Evolutionary conservation across 352 stramenopile genomes (phyloP).

Genomic region (Globisporangium nodosum): DNA sequence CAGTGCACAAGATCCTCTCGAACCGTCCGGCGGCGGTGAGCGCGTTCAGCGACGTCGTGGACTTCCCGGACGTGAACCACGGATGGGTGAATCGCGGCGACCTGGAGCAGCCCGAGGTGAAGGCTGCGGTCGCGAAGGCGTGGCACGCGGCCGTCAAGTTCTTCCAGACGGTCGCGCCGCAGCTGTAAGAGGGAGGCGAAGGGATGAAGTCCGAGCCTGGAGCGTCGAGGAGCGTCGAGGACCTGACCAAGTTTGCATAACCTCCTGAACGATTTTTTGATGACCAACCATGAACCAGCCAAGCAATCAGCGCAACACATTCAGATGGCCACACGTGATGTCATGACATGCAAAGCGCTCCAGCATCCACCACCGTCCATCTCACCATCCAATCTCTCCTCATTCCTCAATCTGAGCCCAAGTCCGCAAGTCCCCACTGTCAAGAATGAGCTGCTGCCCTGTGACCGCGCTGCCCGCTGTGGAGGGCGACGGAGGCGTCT

Average conservation of each 20-base stretch:
- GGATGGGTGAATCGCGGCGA: constrained; percentile 59
- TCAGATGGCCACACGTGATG: no score
- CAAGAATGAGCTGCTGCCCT: constrained; percentile 40
- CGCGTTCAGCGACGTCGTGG: constrained; percentile 20
- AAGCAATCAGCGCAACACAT: no score
- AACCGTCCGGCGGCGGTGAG: background rate
- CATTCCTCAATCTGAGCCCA: constrained; percentile 1
- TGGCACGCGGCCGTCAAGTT: constrained; percentile 32
- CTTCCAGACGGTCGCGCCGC: constrained; percentile 24
- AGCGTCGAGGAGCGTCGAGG: no score
- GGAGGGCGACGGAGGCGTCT: constrained; percentile 7
- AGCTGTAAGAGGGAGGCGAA: constrained; percentile 4
- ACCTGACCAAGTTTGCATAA: no score
- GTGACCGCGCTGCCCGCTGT: constrained; percentile 18
- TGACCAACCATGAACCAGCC: no score
- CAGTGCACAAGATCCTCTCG: constrained; percentile 34
- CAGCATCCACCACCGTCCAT: no score
- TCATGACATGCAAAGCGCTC: no score
- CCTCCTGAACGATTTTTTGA: no score
- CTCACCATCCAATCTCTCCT: no score
- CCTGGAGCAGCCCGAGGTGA: constrained; percentile 27
- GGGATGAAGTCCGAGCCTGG: no score
- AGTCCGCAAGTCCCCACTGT: background rate
- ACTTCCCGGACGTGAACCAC: constrained; percentile 44
- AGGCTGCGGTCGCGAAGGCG: constrained; percentile 31